A percentile compares a stretch with the other conserved stretches of the same genome.
Conservation (phyloP, 164 flowering plant species). For the Piper betle region DNA sequence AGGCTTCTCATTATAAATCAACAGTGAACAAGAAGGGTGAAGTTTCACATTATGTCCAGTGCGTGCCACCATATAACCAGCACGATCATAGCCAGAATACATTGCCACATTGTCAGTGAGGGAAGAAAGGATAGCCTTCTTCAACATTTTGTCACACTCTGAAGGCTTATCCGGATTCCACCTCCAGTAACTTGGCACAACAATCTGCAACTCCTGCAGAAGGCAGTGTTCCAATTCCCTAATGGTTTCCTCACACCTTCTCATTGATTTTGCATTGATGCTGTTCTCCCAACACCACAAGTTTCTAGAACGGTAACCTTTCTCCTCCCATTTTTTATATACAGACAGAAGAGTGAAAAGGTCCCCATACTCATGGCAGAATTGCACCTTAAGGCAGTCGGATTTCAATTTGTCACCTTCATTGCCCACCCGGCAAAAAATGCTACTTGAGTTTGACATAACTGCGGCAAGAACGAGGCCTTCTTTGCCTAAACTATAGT, state of each 20-base stretch:
- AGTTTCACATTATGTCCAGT: slow-evolving; percentile 61
- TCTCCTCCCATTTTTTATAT: slow-evolving; percentile 68
- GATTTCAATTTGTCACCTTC: slow-evolving; percentile 63
- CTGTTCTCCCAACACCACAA: slow-evolving; percentile 95
- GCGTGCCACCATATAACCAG: slow-evolving; percentile 85
- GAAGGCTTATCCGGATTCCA: slow-evolving; percentile 51
- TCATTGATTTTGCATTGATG: slow-evolving; percentile 86
- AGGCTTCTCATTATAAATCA: slow-evolving; percentile 57
- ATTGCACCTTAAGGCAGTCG: slow-evolving; percentile 75
- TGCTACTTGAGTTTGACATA: slow-evolving; percentile 88
- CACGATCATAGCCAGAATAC: slow-evolving; percentile 72
- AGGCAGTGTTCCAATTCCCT: slow-evolving; percentile 66
- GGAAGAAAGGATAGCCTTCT: slow-evolving; percentile 57
- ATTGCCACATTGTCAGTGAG: slow-evolving; percentile 76
- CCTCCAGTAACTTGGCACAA: slow-evolving; percentile 59
- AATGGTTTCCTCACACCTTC: slow-evolving; percentile 77
- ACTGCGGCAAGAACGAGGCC: slow-evolving; percentile 91
- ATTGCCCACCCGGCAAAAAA: slow-evolving; percentile 89
- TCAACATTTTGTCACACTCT: slow-evolving; percentile 38
- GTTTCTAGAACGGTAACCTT: slow-evolving; percentile 32
- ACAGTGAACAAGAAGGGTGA: slow-evolving; percentile 88
- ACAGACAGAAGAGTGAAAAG: slow-evolving; percentile 90
- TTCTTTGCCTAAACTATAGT: slow-evolving; percentile 46
- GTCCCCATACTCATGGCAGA: slow-evolving; percentile 81
- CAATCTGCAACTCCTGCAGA: slow-evolving; percentile 38